Conservation (phyloP, 164 flowering plant genomes). For the Magnolia sinica region DNA sequence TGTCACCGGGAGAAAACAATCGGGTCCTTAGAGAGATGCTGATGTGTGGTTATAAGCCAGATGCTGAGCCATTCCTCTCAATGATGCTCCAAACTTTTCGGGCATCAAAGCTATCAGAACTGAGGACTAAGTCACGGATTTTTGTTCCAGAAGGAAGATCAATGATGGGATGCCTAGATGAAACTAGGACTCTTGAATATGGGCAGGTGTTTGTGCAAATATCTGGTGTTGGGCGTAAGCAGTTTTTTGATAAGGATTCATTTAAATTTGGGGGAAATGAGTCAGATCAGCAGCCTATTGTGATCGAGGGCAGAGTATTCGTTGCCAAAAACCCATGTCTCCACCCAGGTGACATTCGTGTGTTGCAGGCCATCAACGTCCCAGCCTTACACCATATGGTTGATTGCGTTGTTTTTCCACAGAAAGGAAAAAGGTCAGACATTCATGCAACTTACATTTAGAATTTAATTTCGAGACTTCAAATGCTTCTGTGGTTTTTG, state of each 20-base stretch:
- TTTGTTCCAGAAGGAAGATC: conserved; percentile 63
- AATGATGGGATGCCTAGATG: conserved; percentile 95
- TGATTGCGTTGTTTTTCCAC: conserved; percentile 94
- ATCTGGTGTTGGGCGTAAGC: conserved; percentile 32
- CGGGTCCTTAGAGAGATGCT: conserved; percentile 76
- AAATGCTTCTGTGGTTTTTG: too few species aligned
- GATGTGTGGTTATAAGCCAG: conserved; percentile 72
- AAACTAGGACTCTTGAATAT: conserved; percentile 71
- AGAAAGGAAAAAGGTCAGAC: conserved; percentile 63
- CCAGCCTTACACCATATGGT: conserved; percentile 79
- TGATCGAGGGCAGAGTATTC: conserved; percentile 51
- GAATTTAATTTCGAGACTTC: too few species aligned
- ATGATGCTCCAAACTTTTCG: conserved; percentile 82
- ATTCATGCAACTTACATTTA: too few species aligned
- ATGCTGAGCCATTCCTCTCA: conserved; percentile 74
- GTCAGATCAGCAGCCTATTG: conserved; percentile 11
- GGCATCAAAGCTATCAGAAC: conserved; percentile 57
- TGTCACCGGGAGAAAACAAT: conserved; percentile 70
- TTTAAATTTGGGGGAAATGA: neutral
- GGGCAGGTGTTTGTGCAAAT: conserved; percentile 83
- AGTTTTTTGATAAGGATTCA: conserved; percentile 12
- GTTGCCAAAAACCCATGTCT: conserved; percentile 96
- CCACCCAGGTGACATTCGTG: conserved; percentile 94
- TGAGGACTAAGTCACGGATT: conserved; percentile 62
- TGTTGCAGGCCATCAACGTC: conserved; percentile 63